Evolutionary conservation across 768 basidiomycete genomes (phyloP).

Genomic region (Hygrocybe coccinea): DNA sequence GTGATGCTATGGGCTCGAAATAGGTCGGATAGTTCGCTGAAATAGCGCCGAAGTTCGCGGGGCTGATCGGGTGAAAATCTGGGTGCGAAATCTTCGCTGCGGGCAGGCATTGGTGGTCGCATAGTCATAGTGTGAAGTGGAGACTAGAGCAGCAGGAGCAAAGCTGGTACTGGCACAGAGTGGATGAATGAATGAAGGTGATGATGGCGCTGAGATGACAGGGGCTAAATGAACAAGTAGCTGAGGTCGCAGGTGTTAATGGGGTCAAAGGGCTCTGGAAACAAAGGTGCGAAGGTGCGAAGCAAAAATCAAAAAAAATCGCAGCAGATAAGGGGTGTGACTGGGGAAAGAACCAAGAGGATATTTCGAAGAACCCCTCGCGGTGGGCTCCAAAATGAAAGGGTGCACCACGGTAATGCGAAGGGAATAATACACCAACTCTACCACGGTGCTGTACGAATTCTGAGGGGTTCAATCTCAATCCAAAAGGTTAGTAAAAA

Average conservation of each 20-base stretch:
- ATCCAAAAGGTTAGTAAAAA: too few species aligned
- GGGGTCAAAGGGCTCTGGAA: neutral
- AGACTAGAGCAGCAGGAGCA: neutral
- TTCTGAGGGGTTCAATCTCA: too few species aligned
- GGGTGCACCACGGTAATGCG: neutral
- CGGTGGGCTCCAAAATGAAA: slow-evolving; percentile 16
- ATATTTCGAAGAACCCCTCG: slow-evolving; percentile 9
- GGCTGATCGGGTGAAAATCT: slow-evolving; percentile 16
- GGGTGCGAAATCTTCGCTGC: slow-evolving; percentile 15
- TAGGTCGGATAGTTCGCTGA: slow-evolving; percentile 13
- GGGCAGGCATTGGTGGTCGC: slow-evolving; percentile 14
- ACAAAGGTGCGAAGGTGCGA: neutral
- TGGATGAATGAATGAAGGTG: neutral
- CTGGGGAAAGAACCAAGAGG: slow-evolving; percentile 1
- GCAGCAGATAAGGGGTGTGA: neutral
- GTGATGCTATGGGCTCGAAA: slow-evolving; percentile 9
- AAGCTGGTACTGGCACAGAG: neutral
- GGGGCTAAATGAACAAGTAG: too few species aligned
- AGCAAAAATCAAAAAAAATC: neutral
- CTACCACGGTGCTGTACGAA: too few species aligned
- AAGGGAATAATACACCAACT: too few species aligned
- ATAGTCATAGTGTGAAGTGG: neutral
- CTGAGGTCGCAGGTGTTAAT: too few species aligned
- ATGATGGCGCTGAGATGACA: neutral
- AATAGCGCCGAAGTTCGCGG: slow-evolving; percentile 16